phyloP scores from a whole-genome alignment of 2,329 filamentous ascomycete species.

The Penicillium sp. region DNA sequence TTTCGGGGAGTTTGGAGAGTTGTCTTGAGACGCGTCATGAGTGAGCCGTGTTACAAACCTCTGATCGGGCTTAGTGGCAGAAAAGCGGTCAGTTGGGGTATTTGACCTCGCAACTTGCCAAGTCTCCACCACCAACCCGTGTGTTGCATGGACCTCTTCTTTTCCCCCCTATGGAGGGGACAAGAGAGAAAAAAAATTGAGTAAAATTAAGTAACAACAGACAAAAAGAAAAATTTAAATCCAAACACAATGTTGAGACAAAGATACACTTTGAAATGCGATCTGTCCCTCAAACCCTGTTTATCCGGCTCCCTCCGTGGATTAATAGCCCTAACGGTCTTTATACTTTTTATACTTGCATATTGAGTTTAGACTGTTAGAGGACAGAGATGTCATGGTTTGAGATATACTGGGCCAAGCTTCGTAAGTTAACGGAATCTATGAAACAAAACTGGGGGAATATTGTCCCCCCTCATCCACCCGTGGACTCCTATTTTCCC shows the following conservation, averaged over 20 bases:
- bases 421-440: background rate
- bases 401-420: background rate
- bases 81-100: slow-evolving; percentile 4
- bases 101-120: background rate
- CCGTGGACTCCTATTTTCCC: background rate
- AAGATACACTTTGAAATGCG: slow-evolving; percentile 14
- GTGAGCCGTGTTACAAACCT: slow-evolving; percentile 16
- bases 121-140: background rate
- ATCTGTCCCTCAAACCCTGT: slow-evolving; percentile 6
- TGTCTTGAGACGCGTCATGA: slow-evolving; percentile 18
- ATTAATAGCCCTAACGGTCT: slow-evolving; percentile 6
- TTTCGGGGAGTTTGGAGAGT: background rate
- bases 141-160: slow-evolving; percentile 1
- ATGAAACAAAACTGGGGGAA: background rate
- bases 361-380: background rate
- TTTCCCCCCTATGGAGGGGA: slow-evolving; percentile 2
- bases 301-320: slow-evolving; percentile 21
- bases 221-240: background rate
- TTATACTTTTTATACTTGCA: background rate
- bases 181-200: background rate
- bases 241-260: background rate
- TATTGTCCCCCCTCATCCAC: background rate
- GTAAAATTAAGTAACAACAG: background rate
- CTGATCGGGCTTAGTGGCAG: slow-evolving; percentile 1
- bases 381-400: slow-evolving; percentile 1